These are phyloP conservation scores for Immersiporthe knoxdaviesiana DNA, from an alignment of 2,329 filamentous ascomycete genomes.

Conservation along the genomic window DNA sequence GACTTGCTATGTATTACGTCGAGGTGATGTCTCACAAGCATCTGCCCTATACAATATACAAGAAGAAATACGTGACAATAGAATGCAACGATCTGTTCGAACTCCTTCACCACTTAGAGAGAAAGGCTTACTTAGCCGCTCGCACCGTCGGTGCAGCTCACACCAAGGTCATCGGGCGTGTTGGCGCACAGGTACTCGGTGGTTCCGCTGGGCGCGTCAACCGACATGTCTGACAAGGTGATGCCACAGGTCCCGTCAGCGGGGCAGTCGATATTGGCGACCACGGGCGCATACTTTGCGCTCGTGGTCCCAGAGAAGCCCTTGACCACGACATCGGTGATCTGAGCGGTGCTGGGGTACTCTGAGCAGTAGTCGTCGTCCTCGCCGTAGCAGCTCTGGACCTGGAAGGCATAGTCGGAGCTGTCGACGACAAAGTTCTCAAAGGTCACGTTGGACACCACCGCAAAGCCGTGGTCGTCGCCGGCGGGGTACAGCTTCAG, in stretches of 20 bases:
- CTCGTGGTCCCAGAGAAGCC: constrained; percentile 45
- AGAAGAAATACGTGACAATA: neutral
- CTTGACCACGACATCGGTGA: constrained; percentile 42
- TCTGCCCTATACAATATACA: neutral
- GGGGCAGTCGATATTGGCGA: constrained; percentile 45
- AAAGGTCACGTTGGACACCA: constrained; percentile 48
- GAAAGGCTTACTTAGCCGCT: too few relatives aligned
- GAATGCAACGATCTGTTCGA: neutral
- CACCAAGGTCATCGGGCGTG: constrained; percentile 19
- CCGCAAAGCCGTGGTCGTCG: constrained; percentile 40
- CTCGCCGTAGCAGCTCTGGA: constrained; percentile 49
- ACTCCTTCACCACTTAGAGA: neutral
- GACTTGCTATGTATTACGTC: neutral
- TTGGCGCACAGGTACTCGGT: constrained; percentile 27
- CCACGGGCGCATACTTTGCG: constrained; percentile 40
- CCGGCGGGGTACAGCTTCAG: constrained; percentile 48
- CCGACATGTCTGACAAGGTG: constrained; percentile 38
- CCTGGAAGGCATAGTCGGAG: constrained; percentile 49
- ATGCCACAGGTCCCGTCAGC: constrained; percentile 43
- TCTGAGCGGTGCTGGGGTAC: constrained; percentile 39
- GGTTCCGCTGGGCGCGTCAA: constrained; percentile 38
- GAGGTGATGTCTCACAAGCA: neutral
- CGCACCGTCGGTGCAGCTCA: constrained; percentile 24
- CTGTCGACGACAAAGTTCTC: constrained; percentile 41
- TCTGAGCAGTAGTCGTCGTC: constrained; percentile 41